Conservation (phyloP, 2,329 filamentous ascomycete species). For the Talaromyces sp. region DNA sequence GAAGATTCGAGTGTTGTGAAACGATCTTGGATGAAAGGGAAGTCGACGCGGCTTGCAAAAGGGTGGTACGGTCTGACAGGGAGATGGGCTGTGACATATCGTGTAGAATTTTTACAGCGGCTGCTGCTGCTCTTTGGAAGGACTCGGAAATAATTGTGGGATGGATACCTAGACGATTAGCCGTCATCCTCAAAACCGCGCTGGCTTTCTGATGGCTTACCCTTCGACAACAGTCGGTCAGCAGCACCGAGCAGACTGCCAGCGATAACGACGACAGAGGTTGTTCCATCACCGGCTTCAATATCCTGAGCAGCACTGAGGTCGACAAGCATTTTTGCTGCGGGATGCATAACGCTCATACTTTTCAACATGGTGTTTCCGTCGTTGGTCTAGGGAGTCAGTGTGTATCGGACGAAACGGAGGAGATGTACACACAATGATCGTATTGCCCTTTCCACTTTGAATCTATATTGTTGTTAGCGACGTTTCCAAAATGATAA, state of each 20-base stretch:
- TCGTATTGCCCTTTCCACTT: slow-evolving; percentile 91
- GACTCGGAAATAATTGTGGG: slow-evolving; percentile 96
- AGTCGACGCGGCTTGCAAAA: slow-evolving; percentile 94
- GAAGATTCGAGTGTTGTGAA: slow-evolving; percentile 88
- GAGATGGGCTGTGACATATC: slow-evolving; percentile 94
- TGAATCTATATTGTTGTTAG: slow-evolving; percentile 62
- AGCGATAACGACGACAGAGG: slow-evolving; percentile 95
- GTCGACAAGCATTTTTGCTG: slow-evolving; percentile 98
- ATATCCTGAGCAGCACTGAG: slow-evolving; percentile 96
- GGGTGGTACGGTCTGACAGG: slow-evolving; percentile 79
- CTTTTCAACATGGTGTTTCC: slow-evolving; percentile 98
- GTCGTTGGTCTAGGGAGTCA: slow-evolving; percentile 72
- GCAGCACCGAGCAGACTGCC: slow-evolving; percentile 92
- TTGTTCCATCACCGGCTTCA: slow-evolving; percentile 96
- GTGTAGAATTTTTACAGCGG: slow-evolving; percentile 84
- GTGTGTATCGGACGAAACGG: slow-evolving; percentile 21
- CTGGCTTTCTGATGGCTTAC: slow-evolving; percentile 32
- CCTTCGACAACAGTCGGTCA: slow-evolving; percentile 84
- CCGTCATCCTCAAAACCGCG: background rate
- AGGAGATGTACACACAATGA: slow-evolving; percentile 60
- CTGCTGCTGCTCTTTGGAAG: slow-evolving; percentile 89
- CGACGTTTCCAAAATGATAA: background rate
- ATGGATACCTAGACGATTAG: slow-evolving; percentile 62
- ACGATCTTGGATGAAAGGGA: slow-evolving; percentile 98
- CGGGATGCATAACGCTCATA: slow-evolving; percentile 99